Evolutionary conservation across 306 rosid species (phyloP).

Genomic region (Alnus glutinosa): DNA sequence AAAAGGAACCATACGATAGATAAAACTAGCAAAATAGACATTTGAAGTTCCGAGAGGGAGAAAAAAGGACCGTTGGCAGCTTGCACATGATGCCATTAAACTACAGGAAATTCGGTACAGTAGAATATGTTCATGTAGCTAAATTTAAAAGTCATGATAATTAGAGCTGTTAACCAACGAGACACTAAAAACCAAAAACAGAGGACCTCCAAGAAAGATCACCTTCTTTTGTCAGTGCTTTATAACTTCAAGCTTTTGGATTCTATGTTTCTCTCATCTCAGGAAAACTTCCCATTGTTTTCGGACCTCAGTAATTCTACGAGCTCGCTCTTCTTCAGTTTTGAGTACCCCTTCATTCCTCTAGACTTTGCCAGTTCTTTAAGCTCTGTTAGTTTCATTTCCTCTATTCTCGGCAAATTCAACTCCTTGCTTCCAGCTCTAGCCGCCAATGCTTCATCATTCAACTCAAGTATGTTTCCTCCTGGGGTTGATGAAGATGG

Average conservation of each 20-base stretch:
- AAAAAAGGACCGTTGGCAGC: background rate
- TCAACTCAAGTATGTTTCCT: constrained; percentile 4
- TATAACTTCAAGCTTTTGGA: background rate
- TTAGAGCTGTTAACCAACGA: too few relatives aligned
- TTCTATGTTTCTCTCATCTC: background rate
- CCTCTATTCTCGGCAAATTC: constrained; percentile 32
- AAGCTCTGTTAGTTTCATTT: constrained; percentile 54
- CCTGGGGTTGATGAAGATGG: constrained; percentile 36
- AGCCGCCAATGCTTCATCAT: constrained; percentile 7
- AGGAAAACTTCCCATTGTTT: background rate
- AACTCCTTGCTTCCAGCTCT: constrained; percentile 25
- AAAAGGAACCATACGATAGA: background rate
- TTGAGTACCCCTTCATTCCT: constrained; percentile 61
- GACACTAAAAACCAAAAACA: background rate
- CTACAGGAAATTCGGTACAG: background rate
- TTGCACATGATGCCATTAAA: background rate
- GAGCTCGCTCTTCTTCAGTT: constrained; percentile 58
- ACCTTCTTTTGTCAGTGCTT: background rate
- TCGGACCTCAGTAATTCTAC: constrained; percentile 32
- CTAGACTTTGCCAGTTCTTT: constrained; percentile 61
- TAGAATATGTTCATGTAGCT: background rate
- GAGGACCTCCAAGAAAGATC: background rate
- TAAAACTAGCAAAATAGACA: background rate
- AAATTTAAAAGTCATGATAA: background rate
- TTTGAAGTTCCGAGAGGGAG: background rate